phyloP scores from a whole-genome alignment of 2,329 filamentous ascomycete species.

The Curvularia hawaiiensis region DNA sequence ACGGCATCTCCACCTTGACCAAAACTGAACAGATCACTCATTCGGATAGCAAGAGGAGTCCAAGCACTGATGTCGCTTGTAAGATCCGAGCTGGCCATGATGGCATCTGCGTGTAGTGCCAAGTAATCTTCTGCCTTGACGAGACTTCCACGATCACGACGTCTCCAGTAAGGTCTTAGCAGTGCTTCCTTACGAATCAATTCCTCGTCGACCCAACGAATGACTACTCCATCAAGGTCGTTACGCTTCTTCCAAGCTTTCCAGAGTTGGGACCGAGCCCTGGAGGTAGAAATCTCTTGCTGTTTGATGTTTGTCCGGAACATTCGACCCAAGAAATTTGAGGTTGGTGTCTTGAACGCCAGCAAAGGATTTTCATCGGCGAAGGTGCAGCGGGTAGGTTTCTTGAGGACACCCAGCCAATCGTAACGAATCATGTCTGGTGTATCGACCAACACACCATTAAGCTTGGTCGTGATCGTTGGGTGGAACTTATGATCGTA shows the following conservation, averaged over 20 bases:
- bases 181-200: constrained; percentile 44
- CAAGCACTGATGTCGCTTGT: constrained; percentile 59
- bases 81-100: constrained; percentile 59
- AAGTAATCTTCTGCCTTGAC: constrained; percentile 47
- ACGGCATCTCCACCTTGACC: constrained; percentile 60
- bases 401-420: constrained; percentile 49
- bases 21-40: constrained; percentile 58
- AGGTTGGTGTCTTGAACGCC: constrained; percentile 50
- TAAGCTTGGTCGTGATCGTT: constrained; percentile 50
- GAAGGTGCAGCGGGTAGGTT: constrained; percentile 46
- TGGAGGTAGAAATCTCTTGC: constrained; percentile 46
- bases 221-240: constrained; percentile 46
- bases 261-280: constrained; percentile 48
- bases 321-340: constrained; percentile 40
- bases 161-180: constrained; percentile 46
- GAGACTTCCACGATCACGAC: constrained; percentile 45
- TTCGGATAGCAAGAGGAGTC: constrained; percentile 58
- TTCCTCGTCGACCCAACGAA: constrained; percentile 50
- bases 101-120: constrained; percentile 53
- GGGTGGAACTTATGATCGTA: constrained; percentile 51
- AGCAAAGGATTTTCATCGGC: constrained; percentile 59
- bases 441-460: constrained; percentile 57
- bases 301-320: constrained; percentile 49
- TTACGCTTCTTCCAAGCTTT: constrained; percentile 49
- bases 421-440: constrained; percentile 60